Evolutionary conservation across 768 basidiomycete species (phyloP).

Genomic region (Suillus spraguei): DNA sequence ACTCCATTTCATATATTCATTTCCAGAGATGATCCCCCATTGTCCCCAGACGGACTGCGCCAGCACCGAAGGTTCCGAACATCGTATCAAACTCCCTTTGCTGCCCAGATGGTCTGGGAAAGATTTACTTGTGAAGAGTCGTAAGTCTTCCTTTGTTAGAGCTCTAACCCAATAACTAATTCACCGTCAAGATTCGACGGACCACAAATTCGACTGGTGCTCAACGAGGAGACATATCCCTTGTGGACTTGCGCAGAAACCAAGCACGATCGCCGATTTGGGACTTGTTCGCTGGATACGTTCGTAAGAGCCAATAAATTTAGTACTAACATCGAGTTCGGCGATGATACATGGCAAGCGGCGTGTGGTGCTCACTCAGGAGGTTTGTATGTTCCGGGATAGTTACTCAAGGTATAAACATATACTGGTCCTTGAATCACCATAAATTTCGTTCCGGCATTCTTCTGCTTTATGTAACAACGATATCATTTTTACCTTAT

Average conservation of each 20-base stretch:
- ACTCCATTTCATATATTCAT: background rate
- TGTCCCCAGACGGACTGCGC: constrained; percentile 30
- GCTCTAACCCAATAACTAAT: background rate
- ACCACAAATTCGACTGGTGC: constrained; percentile 37
- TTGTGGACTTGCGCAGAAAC: constrained; percentile 30
- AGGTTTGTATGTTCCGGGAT: background rate
- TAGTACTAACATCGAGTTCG: constrained; percentile 26
- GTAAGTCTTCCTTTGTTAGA: constrained; percentile 13
- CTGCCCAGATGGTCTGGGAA: constrained; percentile 41
- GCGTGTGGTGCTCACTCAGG: constrained; percentile 29
- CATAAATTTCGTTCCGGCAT: background rate
- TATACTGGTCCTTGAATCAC: background rate
- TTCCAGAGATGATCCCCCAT: constrained; percentile 29
- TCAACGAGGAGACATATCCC: constrained; percentile 38
- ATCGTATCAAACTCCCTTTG: constrained; percentile 39
- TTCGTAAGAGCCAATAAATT: constrained; percentile 29
- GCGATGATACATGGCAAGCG: constrained; percentile 35
- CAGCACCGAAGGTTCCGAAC: constrained; percentile 32
- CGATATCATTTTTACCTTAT: background rate
- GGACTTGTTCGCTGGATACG: constrained; percentile 34
- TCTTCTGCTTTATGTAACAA: background rate
- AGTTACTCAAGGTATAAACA: background rate
- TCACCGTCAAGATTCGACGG: constrained; percentile 18
- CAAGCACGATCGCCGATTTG: constrained; percentile 26
- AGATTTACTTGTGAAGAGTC: constrained; percentile 34